phyloP scores from a whole-genome alignment of 1,284 basidiomycete genomes.

The Paramarasmius palmivorus region DNA sequence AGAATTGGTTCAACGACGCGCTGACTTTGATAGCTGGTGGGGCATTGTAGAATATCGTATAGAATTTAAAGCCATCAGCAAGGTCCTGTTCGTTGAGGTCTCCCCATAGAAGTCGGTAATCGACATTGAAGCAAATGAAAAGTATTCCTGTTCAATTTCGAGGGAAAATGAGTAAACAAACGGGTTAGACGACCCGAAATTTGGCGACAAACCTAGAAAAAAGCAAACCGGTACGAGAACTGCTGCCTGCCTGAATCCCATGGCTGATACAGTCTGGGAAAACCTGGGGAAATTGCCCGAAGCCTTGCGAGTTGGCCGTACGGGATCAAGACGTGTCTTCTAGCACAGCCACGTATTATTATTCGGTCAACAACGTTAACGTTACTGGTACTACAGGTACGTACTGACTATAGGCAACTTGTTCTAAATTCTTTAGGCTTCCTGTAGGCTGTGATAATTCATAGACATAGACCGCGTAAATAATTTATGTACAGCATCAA shows the following conservation, averaged over 20 bases:
- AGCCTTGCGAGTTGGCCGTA: too few relatives aligned
- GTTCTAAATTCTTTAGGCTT: too few relatives aligned
- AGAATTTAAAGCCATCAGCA: conserved; percentile 82
- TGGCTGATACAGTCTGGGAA: conserved; percentile 33
- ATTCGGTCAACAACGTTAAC: too few relatives aligned
- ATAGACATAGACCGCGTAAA: too few relatives aligned
- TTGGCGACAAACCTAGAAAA: conserved; percentile 60
- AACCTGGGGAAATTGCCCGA: too few relatives aligned
- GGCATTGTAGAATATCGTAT: conserved; percentile 87
- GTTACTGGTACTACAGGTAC: too few relatives aligned
- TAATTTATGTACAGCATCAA: too few relatives aligned
- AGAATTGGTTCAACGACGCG: conserved; percentile 3
- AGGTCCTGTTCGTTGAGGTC: conserved; percentile 61
- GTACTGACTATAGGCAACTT: too few relatives aligned
- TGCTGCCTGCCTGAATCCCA: conserved; percentile 86
- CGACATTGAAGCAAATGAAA: conserved; percentile 86
- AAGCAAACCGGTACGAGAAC: conserved; percentile 83
- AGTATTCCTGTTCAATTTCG: conserved; percentile 61
- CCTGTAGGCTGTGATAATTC: too few relatives aligned
- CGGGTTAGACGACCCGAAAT: conserved; percentile 10
- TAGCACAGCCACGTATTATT: too few relatives aligned
- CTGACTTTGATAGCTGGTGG: conserved; percentile 86
- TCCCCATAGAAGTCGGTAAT: conserved; percentile 79
- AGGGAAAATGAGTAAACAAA: conserved; percentile 4
- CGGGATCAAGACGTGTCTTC: too few relatives aligned